Evolutionary conservation across 495 filamentous ascomycete genomes (phyloP).

Genomic region (Podospora bellae-mahoneyi): DNA sequence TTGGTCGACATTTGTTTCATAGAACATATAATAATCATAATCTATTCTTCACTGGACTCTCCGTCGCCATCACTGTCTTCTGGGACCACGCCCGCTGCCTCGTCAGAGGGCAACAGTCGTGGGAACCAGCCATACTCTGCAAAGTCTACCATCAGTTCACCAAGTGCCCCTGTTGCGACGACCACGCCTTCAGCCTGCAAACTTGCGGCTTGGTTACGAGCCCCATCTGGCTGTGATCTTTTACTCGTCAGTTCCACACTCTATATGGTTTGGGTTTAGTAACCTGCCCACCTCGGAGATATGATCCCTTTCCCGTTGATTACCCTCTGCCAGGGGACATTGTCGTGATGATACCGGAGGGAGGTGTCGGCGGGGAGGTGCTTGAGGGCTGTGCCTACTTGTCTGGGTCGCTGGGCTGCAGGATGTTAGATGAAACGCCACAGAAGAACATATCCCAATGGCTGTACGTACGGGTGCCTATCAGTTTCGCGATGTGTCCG

Average conservation of each 20-base stretch:
- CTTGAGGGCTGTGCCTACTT: conserved; percentile 87
- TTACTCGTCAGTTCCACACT: not conserved
- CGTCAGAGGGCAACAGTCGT: conserved; percentile 50
- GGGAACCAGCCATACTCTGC: conserved; percentile 76
- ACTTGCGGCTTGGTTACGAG: conserved; percentile 63
- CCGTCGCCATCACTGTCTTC: conserved; percentile 21
- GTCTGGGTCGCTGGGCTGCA: conserved; percentile 65
- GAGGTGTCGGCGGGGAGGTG: conserved; percentile 56
- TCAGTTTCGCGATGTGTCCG: conserved; percentile 76
- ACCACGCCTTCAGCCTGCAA: conserved; percentile 67
- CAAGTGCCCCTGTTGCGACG: conserved; percentile 61
- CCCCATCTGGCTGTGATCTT: conserved; percentile 63
- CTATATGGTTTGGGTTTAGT: not conserved
- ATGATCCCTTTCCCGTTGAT: conserved; percentile 83
- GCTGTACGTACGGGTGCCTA: conserved; percentile 70
- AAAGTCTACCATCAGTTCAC: conserved; percentile 68
- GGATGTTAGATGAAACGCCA: not conserved
- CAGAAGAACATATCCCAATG: not conserved
- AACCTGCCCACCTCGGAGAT: conserved; percentile 63
- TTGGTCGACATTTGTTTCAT: conserved; percentile 34
- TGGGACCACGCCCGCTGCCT: conserved; percentile 23
- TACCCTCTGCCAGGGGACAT: conserved; percentile 93
- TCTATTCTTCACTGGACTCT: conserved; percentile 8
- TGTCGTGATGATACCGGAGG: conserved; percentile 61
- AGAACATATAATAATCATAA: not conserved